Evolutionary conservation across 768 basidiomycete genomes (phyloP).

Genomic region (Hygrophorus pudorinus): DNA sequence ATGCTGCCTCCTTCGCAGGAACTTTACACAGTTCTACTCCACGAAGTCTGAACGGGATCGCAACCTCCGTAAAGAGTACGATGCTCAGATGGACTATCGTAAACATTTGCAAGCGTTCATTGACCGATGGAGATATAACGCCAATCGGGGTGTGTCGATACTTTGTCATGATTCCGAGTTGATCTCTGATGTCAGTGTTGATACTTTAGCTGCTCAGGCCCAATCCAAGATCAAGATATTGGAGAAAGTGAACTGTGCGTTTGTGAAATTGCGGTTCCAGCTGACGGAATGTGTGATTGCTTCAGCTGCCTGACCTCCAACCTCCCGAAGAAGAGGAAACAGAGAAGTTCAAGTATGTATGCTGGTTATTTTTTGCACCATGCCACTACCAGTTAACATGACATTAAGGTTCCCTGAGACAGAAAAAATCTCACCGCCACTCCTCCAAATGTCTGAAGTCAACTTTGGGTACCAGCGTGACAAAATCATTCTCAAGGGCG

Average conservation of each 20-base stretch:
- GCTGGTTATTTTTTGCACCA: background rate
- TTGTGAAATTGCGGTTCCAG: background rate
- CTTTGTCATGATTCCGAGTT: background rate
- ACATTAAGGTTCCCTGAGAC: slow-evolving; percentile 78
- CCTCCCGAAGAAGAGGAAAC: slow-evolving; percentile 90
- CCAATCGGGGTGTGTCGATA: slow-evolving; percentile 59
- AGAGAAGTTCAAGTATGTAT: slow-evolving; percentile 75
- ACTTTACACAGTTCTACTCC: slow-evolving; percentile 98
- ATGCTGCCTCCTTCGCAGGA: slow-evolving; percentile 33
- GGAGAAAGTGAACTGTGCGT: slow-evolving; percentile 47
- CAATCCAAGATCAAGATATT: slow-evolving; percentile 65
- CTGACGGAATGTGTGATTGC: background rate
- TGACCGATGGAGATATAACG: slow-evolving; percentile 96
- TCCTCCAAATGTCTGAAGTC: slow-evolving; percentile 86
- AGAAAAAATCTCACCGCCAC: slow-evolving; percentile 94
- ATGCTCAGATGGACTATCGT: slow-evolving; percentile 90
- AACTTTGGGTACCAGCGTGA: slow-evolving; percentile 81
- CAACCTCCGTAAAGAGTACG: slow-evolving; percentile 90
- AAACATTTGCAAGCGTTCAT: slow-evolving; percentile 97
- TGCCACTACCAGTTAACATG: background rate
- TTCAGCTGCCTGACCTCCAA: slow-evolving; percentile 80
- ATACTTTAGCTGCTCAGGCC: slow-evolving; percentile 69
- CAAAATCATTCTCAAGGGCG: slow-evolving; percentile 61
- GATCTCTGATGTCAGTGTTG: background rate
- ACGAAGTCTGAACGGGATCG: slow-evolving; percentile 93